Evolutionary conservation across 768 basidiomycete species (phyloP), one percentile per base, ranked within the genome.

Genomic region (Galerina sulciceps): DNA sequence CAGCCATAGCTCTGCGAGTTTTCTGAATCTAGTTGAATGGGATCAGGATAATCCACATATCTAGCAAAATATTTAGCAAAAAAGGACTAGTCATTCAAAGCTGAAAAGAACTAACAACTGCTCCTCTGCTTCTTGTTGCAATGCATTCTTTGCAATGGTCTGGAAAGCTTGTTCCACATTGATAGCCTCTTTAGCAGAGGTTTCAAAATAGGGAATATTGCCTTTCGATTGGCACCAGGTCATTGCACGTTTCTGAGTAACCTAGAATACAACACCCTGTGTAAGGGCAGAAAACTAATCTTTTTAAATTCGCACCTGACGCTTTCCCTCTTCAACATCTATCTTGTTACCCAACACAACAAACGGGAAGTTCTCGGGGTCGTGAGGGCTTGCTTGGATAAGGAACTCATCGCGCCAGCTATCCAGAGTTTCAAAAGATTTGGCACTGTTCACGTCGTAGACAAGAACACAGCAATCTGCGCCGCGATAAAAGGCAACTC

Each of bases 281-380:
- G 35, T 45, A 22, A 55, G 13, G 15, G 15, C 13, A 34, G 20
- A 53, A 9, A 31, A 34, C 10, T 37, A 20, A 41, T 22, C 36
- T 48, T 18, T 37, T 42, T n/a, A 10, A 15, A 40, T 31, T 67
- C 84, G 60, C 57, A 94, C 96, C 87, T 97, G 95, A 64, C 96
- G 88, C 76, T 98, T 99, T 73, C 89, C 91, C 80, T 99, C 97
- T 79, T 99, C 97, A 69, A 98, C 93, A 73, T 99, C 97, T 73
- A 99, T 96, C 93, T 99, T 99, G 80, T 99, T 99, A n/a, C 97
- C 97, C 59, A 99, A 78, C 11, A 99, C 96, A 55, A 99, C 96
- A 69, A 99, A 99, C 6, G 97, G 97, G 76, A 99, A 99, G 80
- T 98, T 98, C 83, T 99, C 97, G 40, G 97, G 96, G 74, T 99